Base-by-base conservation (phyloP, 1,139 yeast species). In the Saccharomyces pastorianus region DNA sequence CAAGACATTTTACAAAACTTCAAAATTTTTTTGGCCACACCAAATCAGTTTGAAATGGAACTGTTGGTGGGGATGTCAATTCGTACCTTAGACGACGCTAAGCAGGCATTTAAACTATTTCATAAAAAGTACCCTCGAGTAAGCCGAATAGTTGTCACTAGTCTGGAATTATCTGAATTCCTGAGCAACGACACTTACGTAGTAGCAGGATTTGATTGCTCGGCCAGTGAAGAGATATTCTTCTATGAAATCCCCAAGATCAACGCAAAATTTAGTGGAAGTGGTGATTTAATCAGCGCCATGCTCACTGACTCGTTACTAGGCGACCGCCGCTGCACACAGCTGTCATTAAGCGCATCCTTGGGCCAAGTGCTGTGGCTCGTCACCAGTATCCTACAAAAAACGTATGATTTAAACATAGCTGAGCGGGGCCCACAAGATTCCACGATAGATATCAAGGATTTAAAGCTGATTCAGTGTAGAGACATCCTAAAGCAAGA, bases 1-100 rank as follows among this genome's bases (percentile, higher is more conserved):
- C 77, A 78, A 64, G 63, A 72, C n/a, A 73, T 87, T 2, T 69
- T 91, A 47, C 63, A 69, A 17, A 67, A 75, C 1, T 78, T 80
- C 7, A 56, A 71, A 1, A 89, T 90, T 11, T 84, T 82, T 56
- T 67, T 90, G 23, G 81, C 86, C 8, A 88, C 97, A 0, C 99
- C 99, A 1, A 93, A 93, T 68, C 96, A 89, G 68, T 88, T 88
- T 69, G 99, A 93, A 67, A 78, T 88, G 57, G 96, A 90, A 70
- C 72, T 85, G 17, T 71, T 91, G 47, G 76, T 85, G 8, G 90
- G 80, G 1, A 67, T 72, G 44, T 73, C 74, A 54, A 78, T 88
- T 9, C 66, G 63, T 4, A 73, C 78, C 50, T 62, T 72, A 7
- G 69, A 59, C 3, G 64, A 73, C 27, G 75, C 89, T 50, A 68